Base-by-base conservation (phyloP, 2,329 filamentous ascomycete genomes). In the Botrytis tulipae region DNA sequence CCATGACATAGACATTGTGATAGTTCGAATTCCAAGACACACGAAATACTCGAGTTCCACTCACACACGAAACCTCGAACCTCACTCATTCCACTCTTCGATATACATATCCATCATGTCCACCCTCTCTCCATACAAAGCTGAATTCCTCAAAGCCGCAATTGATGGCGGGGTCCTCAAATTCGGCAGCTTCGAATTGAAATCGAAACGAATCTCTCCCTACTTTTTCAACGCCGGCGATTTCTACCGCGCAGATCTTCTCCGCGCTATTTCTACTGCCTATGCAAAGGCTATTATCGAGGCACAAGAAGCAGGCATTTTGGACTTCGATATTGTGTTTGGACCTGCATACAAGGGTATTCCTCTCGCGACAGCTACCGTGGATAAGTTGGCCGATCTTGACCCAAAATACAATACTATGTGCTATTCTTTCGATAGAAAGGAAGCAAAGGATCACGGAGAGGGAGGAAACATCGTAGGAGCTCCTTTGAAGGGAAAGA, bases 221-320 rank as follows among this genome's bases (percentile, higher is more conserved):
- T 98, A 98, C 88, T 98, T 98, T 87, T 97, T 98, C 90, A 98
- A 97, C 83, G 94, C 95, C 65, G 94, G 95, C 74, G 90, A 93
- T 79, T 97, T 98, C 84, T 94, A 96, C 86, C 91, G 91, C 70
- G 92, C 92, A 35, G 87, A 91, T 75, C 89, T 97, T 44, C 89
- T 97, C 76, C 88, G 88, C 76, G 90, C 94, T 73, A 93, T 97
- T 78, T 89, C 92, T 70, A 88, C 90, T 59, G 94, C 95, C 74
- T 98, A 95, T 83, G 95, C 95, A 61, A 83, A 87, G 77, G 87
- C 89, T 73, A 89, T 92, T 78, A 84, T 86, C 76, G 74, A 80
- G 76, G 84, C 85, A 32, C 83, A 84, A 48, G 78, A 80, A 62
- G 78, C 80, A 60, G 78, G 80, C 37, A 79, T 78, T 25, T 84